Percentiles rank a stretch among this genome's conserved stretches.
phyloP scores from a whole-genome alignment of 2,329 filamentous ascomycete species.

The Epichloe hybrida region DNA sequence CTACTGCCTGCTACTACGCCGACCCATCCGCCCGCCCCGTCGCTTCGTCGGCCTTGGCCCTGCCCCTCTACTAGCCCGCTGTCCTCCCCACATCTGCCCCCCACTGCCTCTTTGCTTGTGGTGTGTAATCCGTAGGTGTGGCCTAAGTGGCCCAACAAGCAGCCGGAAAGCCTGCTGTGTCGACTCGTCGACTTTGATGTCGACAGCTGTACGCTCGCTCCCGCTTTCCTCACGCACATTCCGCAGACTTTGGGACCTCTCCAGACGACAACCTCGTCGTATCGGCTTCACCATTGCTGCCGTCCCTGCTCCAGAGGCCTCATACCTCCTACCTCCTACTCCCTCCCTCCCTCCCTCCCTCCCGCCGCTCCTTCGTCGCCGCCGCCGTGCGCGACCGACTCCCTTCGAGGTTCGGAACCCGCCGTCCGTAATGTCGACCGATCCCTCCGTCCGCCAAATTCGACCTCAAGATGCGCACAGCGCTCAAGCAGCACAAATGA shows the following conservation, averaged over 20 bases:
- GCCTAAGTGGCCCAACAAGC: not conserved
- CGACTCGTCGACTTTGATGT: conserved; percentile 16
- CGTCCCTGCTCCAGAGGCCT: not conserved
- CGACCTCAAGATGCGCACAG: conserved; percentile 42
- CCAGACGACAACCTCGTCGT: not conserved
- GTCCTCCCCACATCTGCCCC: not conserved
- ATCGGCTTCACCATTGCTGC: conserved; percentile 1
- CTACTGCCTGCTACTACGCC: too few relatives aligned
- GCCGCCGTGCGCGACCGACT: not conserved
- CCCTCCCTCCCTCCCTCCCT: not conserved
- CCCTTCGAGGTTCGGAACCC: not conserved
- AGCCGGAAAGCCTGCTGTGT: conserved; percentile 4
- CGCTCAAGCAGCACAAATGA: conserved; percentile 42
- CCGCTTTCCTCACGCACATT: not conserved
- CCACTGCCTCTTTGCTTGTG: not conserved
- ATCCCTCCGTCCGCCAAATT: conserved; percentile 46
- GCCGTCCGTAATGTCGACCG: conserved; percentile 40
- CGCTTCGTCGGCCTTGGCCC: not conserved
- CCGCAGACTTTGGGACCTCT: not conserved
- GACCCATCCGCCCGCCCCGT: too few relatives aligned
- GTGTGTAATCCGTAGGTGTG: not conserved
- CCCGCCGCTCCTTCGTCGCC: not conserved
- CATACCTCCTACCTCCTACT: not conserved
- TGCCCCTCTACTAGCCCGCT: not conserved
- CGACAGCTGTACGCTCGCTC: conserved; percentile 8